A percentile compares a stretch with the other conserved stretches of the same genome.
These are phyloP conservation scores for Sugiyamaella novakii DNA, from an alignment of 1,139 yeast species.

Conservation along the genomic window DNA sequence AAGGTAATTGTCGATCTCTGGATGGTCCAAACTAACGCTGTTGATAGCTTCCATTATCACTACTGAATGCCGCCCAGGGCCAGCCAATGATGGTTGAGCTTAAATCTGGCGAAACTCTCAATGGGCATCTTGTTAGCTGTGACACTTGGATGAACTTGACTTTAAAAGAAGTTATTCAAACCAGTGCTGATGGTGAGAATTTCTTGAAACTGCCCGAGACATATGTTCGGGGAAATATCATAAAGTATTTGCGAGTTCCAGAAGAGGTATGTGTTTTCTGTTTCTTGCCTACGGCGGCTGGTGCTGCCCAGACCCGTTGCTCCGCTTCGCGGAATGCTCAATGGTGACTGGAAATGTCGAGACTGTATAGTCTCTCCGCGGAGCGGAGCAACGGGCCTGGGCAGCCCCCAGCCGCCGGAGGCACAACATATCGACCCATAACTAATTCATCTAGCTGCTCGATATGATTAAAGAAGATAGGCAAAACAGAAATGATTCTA, in stretches of 20 bases:
- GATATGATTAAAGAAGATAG: slow-evolving; percentile 76
- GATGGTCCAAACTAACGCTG: too few relatives aligned
- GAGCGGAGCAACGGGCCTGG: background rate
- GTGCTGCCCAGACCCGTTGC: background rate
- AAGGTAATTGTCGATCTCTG: too few relatives aligned
- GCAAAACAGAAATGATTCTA: slow-evolving; percentile 61
- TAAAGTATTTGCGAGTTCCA: slow-evolving; percentile 66
- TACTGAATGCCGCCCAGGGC: slow-evolving; percentile 88
- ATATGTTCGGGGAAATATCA: slow-evolving; percentile 83
- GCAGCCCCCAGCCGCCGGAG: background rate
- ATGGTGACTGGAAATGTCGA: too few relatives aligned
- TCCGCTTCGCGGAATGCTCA: too few relatives aligned
- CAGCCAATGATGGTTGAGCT: slow-evolving; percentile 87
- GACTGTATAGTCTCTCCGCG: too few relatives aligned
- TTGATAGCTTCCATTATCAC: slow-evolving; percentile 76
- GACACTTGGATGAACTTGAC: slow-evolving; percentile 97
- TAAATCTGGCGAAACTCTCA: slow-evolving; percentile 87
- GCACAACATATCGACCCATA: background rate
- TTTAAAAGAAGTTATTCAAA: slow-evolving; percentile 73
- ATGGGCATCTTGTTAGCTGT: slow-evolving; percentile 82
- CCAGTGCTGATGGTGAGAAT: slow-evolving; percentile 65
- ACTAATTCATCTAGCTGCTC: slow-evolving; percentile 29
- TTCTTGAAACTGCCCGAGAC: slow-evolving; percentile 73
- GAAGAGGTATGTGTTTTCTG: slow-evolving; percentile 46
- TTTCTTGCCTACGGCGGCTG: background rate